Percentiles rank a stretch among this genome's conserved stretches.
Evolutionary conservation across 805 yeast species (phyloP).

Genomic region (Saccharomycopsis sp.): DNA sequence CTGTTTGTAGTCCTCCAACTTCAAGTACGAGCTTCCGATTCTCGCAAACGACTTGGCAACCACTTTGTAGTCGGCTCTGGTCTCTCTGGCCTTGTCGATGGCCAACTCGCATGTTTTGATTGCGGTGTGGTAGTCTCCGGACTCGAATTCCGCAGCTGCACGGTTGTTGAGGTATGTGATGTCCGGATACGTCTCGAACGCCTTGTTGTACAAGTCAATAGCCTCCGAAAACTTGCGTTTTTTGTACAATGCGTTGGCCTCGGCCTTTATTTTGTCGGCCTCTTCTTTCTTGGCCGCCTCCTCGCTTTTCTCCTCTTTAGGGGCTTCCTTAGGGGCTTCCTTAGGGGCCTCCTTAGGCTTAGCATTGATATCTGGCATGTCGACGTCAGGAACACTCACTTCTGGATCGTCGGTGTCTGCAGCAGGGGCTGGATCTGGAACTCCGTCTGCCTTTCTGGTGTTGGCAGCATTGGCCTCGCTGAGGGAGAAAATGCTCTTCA

Average conservation of each 20-base stretch:
- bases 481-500: slow-evolving; percentile 82
- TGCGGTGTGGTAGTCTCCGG: slow-evolving; percentile 84
- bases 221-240: slow-evolving; percentile 88
- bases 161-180: slow-evolving; percentile 92
- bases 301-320: slow-evolving; percentile 27
- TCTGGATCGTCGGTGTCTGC: slow-evolving; percentile 25
- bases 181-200: slow-evolving; percentile 76
- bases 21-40: slow-evolving; percentile 75
- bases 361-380: slow-evolving; percentile 13
- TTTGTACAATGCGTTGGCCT: slow-evolving; percentile 85
- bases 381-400: slow-evolving; percentile 12
- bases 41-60: slow-evolving; percentile 93
- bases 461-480: slow-evolving; percentile 38
- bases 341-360: slow-evolving; percentile 23
- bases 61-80: slow-evolving; percentile 84
- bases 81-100: slow-evolving; percentile 81
- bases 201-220: slow-evolving; percentile 74
- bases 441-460: slow-evolving; percentile 27
- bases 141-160: slow-evolving; percentile 96
- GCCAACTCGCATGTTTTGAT: slow-evolving; percentile 77
- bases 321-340: slow-evolving; percentile 23
- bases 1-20: slow-evolving; percentile 59
- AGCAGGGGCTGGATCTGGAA: slow-evolving; percentile 26
- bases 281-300: slow-evolving; percentile 33
- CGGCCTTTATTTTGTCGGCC: slow-evolving; percentile 69